Percentiles rank a stretch among this genome's conserved stretches.
These are phyloP conservation scores for Chlorella sp. DNA, from an alignment of 139 green algal genomes.

Conservation along the genomic window DNA sequence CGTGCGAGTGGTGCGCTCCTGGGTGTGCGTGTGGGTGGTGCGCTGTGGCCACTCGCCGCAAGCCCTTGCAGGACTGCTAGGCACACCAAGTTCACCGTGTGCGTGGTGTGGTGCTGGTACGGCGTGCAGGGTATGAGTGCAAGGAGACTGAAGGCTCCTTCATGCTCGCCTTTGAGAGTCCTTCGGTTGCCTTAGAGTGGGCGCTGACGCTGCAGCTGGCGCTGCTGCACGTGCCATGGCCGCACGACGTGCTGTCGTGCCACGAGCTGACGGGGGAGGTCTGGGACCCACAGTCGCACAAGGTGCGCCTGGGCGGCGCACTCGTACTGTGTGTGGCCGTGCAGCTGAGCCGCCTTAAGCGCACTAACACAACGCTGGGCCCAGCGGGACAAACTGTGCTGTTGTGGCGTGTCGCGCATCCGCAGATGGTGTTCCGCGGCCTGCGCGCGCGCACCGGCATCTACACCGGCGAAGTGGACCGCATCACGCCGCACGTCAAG, in stretches of 20 bases:
- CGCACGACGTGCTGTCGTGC: constrained; percentile 12
- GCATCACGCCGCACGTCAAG: constrained; percentile 39
- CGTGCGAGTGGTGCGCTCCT: too few relatives aligned
- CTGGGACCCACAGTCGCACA: constrained; percentile 9
- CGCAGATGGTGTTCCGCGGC: constrained; percentile 21
- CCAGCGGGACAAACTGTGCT: too few relatives aligned
- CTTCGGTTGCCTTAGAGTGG: constrained; percentile 29
- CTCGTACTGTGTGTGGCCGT: too few relatives aligned
- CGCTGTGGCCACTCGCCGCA: too few relatives aligned
- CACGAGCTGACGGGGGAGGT: constrained; percentile 18
- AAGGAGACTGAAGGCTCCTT: constrained; percentile 47
- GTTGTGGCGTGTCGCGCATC: too few relatives aligned
- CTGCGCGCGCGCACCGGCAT: constrained; percentile 39
- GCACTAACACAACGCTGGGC: too few relatives aligned
- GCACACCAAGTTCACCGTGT: background rate
- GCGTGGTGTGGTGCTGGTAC: background rate
- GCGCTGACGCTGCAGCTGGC: constrained; percentile 41
- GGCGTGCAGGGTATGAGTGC: constrained; percentile 36
- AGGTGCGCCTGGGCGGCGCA: too few relatives aligned
- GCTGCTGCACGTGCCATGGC: constrained; percentile 33
- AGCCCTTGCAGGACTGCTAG: background rate
- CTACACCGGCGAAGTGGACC: constrained; percentile 40
- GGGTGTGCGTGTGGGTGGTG: too few relatives aligned
- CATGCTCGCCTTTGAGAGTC: constrained; percentile 30
- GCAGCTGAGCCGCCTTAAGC: too few relatives aligned